Evolutionary conservation across 495 filamentous ascomycete genomes (phyloP).

Genomic region (Hapsidospora chrysogenum): DNA sequence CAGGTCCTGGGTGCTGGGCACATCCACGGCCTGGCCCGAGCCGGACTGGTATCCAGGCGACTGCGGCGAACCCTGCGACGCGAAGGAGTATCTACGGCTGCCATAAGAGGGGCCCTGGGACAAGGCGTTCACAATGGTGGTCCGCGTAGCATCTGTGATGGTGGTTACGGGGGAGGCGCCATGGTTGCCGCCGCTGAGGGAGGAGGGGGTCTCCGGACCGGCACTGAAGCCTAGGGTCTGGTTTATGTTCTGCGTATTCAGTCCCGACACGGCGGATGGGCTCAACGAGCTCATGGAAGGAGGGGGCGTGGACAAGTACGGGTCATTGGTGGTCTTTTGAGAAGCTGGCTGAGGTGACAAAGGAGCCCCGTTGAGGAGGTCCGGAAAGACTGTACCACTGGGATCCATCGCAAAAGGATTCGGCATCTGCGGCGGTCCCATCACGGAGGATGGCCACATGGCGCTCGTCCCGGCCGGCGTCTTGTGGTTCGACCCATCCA

Average conservation of each 20-base stretch:
- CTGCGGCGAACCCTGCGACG: slow-evolving; percentile 47
- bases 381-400: slow-evolving; percentile 35
- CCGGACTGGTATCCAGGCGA: slow-evolving; percentile 32
- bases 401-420: slow-evolving; percentile 47
- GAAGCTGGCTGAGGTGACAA: slow-evolving; percentile 43
- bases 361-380: slow-evolving; percentile 40
- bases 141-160: slow-evolving; percentile 87
- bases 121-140: slow-evolving; percentile 68
- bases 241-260: slow-evolving; percentile 37
- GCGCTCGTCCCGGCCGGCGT: slow-evolving; percentile 26
- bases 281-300: slow-evolving; percentile 50
- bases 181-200: slow-evolving; percentile 45
- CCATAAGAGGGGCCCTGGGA: slow-evolving; percentile 57
- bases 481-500: slow-evolving; percentile 60
- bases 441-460: slow-evolving; percentile 52
- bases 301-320: slow-evolving; percentile 43
- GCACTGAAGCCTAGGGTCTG: slow-evolving; percentile 41
- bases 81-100: slow-evolving; percentile 61
- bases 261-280: slow-evolving; percentile 29
- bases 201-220: slow-evolving; percentile 51
- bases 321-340: slow-evolving; percentile 33
- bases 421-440: slow-evolving; percentile 40
- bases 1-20: slow-evolving; percentile 83
- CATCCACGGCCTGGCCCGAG: slow-evolving; percentile 27
- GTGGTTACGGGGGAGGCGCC: slow-evolving; percentile 40